Evolutionary conservation across 805 yeast species (phyloP), one percentile per base, ranked within the genome.

Genomic region (Zygoascus ofunaensis): DNA sequence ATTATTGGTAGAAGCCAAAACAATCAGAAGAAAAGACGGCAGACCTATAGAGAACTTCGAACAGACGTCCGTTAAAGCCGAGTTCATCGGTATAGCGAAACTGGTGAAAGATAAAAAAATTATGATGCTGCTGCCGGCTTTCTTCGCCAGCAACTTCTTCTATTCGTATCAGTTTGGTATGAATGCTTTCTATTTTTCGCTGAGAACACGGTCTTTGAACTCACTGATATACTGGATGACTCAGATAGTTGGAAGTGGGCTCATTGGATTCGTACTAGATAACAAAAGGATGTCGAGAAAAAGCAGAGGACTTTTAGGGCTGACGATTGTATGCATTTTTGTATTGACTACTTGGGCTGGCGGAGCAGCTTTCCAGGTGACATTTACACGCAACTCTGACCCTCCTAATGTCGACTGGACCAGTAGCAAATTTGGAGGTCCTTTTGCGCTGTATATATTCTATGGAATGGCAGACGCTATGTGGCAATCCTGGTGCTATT

Each of bases 191-290:
- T 65, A 73, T 45, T 76, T 76, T 59, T 71, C 69, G 50, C 58
- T 75, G 41, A 65, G 80, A 56, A 73, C 82, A 12, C 68, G 82
- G 50, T 72, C 81, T 3, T 68, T 76, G 51, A 77, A 77, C 59
- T 26, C 66, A 66, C 41, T 69, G 71, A 41, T 45, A 28, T 75
- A 73, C 58, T 75, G 79, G 79, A 58, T 72, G 37, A 59, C 73
- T 39, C 80, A 77, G 57, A 73, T 76, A 73, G 36, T 73, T 46
- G 80, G 80, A 32, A 72, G 80, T 37, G 56, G 65, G n/a, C 36
- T 67, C 21, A 62, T 76, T 37, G 76, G 80, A 33, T 10, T 55
- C 36, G 22, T 74, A 35, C 63, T 75, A 51, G 81, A 76, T 58
- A 61, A 63, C 56, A 56, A 55, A 43, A 45, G 51, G 8, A 63